A percentile compares a stretch with the other conserved stretches of the same genome.
Evolutionary conservation across 345 rosid genomes (phyloP).

Genomic region (Pistacia vera): DNA sequence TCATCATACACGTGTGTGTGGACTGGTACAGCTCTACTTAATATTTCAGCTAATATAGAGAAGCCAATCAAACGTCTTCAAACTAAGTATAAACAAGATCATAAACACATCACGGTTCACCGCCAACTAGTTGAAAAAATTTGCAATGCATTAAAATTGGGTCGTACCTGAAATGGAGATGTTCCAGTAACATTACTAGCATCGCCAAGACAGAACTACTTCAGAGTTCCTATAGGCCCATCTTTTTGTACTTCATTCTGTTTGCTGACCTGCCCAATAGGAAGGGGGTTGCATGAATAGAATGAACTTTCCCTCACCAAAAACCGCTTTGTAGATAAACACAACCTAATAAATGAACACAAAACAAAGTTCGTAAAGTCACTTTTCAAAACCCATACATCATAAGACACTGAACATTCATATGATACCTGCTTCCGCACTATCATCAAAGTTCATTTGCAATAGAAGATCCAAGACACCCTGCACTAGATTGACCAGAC

Average conservation of each 20-base stretch:
- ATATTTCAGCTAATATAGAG: not conserved
- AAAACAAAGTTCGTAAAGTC: not conserved
- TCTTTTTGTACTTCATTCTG: slow-evolving; percentile 80
- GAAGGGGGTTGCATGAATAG: slow-evolving; percentile 5
- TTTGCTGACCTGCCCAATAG: slow-evolving; percentile 60
- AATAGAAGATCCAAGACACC: slow-evolving; percentile 55
- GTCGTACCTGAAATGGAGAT: slow-evolving; percentile 54
- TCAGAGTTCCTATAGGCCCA: slow-evolving; percentile 82
- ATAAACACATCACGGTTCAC: no score
- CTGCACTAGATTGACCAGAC: slow-evolving; percentile 43
- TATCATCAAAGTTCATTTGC: slow-evolving; percentile 82
- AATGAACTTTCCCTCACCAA: not conserved
- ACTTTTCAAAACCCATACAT: not conserved
- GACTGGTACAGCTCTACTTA: not conserved
- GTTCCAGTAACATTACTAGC: slow-evolving; percentile 36
- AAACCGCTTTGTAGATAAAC: slow-evolving; percentile 4
- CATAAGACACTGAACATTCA: not conserved
- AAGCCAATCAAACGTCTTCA: no score
- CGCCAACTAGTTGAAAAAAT: not conserved
- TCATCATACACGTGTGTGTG: not conserved
- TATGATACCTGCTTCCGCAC: slow-evolving; percentile 74
- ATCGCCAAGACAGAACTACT: slow-evolving; percentile 68
- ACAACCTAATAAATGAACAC: not conserved
- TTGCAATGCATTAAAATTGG: slow-evolving; percentile 8
- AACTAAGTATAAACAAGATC: no score